Evolutionary conservation across 2,329 filamentous ascomycete genomes (phyloP).

Genomic region (Clonostachys solani): DNA sequence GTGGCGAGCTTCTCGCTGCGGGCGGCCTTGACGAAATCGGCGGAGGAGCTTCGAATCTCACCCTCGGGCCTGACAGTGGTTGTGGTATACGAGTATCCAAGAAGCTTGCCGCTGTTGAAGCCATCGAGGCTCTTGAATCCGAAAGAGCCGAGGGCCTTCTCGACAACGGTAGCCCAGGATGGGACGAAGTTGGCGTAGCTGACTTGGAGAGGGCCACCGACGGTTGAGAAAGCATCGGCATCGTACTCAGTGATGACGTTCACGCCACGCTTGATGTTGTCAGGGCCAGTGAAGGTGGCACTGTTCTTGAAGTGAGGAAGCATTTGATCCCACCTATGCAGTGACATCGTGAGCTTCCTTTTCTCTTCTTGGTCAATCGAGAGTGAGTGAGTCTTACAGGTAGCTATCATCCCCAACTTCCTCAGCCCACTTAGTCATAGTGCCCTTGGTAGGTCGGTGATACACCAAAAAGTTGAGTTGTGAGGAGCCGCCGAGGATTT

Average conservation of each 20-base stretch:
- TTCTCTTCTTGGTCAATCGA: neutral
- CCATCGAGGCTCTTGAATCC: conserved; percentile 14
- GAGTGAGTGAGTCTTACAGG: conserved; percentile 4
- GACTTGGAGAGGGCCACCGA: conserved; percentile 15
- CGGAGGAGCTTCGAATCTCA: conserved; percentile 16
- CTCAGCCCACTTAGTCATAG: conserved; percentile 18
- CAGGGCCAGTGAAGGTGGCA: conserved; percentile 15
- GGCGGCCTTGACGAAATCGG: conserved; percentile 14
- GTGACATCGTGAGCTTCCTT: neutral
- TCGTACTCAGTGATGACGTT: conserved; percentile 17
- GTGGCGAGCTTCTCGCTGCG: conserved; percentile 11
- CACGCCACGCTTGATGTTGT: conserved; percentile 6
- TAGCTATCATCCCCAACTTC: conserved; percentile 20
- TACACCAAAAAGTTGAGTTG: conserved; percentile 28
- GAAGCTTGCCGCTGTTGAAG: conserved; percentile 12
- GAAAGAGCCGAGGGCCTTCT: conserved; percentile 15
- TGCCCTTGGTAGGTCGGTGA: conserved; percentile 21
- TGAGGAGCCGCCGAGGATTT: conserved; percentile 29
- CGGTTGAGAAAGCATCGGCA: conserved; percentile 12
- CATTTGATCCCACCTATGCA: conserved; percentile 10
- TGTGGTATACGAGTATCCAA: conserved; percentile 15
- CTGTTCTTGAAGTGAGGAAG: conserved; percentile 17
- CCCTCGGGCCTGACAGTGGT: conserved; percentile 10
- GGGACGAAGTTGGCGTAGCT: conserved; percentile 17
- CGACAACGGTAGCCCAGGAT: conserved; percentile 10